These are phyloP conservation scores for Euphrasia confusa DNA, from an alignment of 257 asterid species.

Conservation along the genomic window DNA sequence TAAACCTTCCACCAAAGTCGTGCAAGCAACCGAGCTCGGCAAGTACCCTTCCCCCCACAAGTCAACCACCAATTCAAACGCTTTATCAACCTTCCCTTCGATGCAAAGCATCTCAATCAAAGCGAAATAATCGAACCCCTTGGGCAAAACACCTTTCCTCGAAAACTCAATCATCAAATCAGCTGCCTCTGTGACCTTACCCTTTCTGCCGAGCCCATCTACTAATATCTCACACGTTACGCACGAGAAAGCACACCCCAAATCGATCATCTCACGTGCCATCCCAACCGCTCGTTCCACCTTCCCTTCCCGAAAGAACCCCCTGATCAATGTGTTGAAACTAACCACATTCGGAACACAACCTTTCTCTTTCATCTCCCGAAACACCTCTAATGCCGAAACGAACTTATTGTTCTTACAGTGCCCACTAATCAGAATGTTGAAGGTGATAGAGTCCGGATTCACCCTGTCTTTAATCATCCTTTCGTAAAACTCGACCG, in stretches of 20 bases:
- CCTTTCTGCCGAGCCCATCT: slow-evolving; percentile 60
- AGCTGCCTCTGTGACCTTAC: slow-evolving; percentile 48
- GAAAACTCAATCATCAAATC: slow-evolving; percentile 56
- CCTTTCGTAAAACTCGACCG: slow-evolving; percentile 49
- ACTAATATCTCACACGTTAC: slow-evolving; percentile 78
- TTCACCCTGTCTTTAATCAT: slow-evolving; percentile 63
- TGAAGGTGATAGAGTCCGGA: slow-evolving; percentile 72
- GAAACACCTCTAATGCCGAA: slow-evolving; percentile 62
- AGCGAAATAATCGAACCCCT: slow-evolving; percentile 44
- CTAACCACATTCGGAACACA: slow-evolving; percentile 87
- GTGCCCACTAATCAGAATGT: slow-evolving; percentile 71
- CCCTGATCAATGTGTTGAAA: slow-evolving; percentile 78
- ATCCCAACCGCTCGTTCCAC: slow-evolving; percentile 65
- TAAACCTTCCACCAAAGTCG: slow-evolving; percentile 64
- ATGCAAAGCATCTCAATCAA: slow-evolving; percentile 62
- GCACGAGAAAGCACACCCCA: slow-evolving; percentile 63
- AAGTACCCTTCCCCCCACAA: slow-evolving; percentile 52
- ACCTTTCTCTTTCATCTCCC: slow-evolving; percentile 78
- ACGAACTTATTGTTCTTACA: slow-evolving; percentile 49
- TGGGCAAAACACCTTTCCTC: slow-evolving; percentile 53
- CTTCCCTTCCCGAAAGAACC: slow-evolving; percentile 72
- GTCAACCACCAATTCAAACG: slow-evolving; percentile 53
- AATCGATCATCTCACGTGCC: slow-evolving; percentile 77
- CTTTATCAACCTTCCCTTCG: slow-evolving; percentile 37
- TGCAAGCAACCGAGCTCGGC: slow-evolving; percentile 72